phyloP scores from a whole-genome alignment of 192 early-diverging fungal genomes.

The Funneliformis mosseae region DNA sequence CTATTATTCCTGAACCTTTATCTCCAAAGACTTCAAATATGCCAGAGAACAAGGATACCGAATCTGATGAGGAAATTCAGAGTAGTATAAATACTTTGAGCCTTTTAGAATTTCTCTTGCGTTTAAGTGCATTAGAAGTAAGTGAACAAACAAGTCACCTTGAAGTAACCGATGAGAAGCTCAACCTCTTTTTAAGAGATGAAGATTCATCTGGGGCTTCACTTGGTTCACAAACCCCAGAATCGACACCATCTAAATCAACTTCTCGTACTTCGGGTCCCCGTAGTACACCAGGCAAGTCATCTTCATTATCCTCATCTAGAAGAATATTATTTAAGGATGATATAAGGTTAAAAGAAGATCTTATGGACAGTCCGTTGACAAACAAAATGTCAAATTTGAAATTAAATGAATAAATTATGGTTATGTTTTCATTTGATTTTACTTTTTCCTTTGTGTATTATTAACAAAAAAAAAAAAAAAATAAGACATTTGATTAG shows the following conservation, averaged over 20 bases:
- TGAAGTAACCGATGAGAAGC: constrained; percentile 67
- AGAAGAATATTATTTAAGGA: not conserved
- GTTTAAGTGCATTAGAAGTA: constrained; percentile 64
- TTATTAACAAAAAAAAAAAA: not conserved
- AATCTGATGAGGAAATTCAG: constrained; percentile 5
- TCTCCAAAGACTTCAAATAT: not conserved
- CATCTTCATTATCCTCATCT: not conserved
- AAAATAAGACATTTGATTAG: not conserved
- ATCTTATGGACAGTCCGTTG: not conserved
- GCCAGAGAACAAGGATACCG: not conserved
- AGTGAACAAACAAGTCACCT: constrained; percentile 66
- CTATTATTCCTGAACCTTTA: not conserved
- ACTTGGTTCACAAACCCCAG: not conserved
- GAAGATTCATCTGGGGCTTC: constrained; percentile 36
- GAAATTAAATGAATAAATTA: not conserved
- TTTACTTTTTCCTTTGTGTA: not conserved
- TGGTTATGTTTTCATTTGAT: not conserved
- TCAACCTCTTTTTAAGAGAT: constrained; percentile 58
- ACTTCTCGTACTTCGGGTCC: constrained; percentile 1
- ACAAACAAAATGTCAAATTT: not conserved
- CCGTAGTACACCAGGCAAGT: not conserved
- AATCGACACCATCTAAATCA: constrained; percentile 10
- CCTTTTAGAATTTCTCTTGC: constrained; percentile 65
- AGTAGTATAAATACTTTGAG: constrained; percentile 48
- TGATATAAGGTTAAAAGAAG: not conserved